Evolutionary conservation across 352 stramenopile genomes (phyloP).

Genomic region (Aphanomyces cochlioides): DNA sequence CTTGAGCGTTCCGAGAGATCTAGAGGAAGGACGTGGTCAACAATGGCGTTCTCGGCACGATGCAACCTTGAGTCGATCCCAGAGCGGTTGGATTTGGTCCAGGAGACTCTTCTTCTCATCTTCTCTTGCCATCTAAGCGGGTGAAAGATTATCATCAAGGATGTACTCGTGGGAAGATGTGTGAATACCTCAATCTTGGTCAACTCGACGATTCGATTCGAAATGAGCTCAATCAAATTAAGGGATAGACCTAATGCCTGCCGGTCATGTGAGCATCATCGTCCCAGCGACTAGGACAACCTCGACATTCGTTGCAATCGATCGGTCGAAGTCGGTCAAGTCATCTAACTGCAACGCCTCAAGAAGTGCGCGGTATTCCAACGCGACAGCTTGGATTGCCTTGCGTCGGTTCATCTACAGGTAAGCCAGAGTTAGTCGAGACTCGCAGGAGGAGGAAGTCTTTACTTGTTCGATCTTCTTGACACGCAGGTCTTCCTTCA

Average conservation of each 20-base stretch:
- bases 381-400: neutral
- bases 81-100: slow-evolving; percentile 39
- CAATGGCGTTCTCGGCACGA: neutral
- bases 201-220: slow-evolving; percentile 38
- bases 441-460: neutral
- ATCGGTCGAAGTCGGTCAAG: slow-evolving; percentile 31
- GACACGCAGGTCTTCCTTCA: slow-evolving; percentile 6
- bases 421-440: neutral
- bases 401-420: neutral
- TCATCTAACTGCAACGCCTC: slow-evolving; percentile 22
- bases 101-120: neutral
- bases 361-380: slow-evolving; percentile 26
- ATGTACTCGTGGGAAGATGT: neutral
- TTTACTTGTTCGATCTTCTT: slow-evolving; percentile 9
- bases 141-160: neutral
- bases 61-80: slow-evolving; percentile 37
- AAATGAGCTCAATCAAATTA: slow-evolving; percentile 40
- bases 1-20: slow-evolving; percentile 36
- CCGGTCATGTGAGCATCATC: neutral
- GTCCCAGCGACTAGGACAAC: neutral
- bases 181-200: slow-evolving; percentile 32
- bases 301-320: slow-evolving; percentile 25
- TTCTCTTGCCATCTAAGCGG: slow-evolving; percentile 29
- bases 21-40: slow-evolving; percentile 10
- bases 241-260: slow-evolving; percentile 37